Base-by-base conservation (phyloP, 495 filamentous ascomycete species). In the Letharia lupina region DNA sequence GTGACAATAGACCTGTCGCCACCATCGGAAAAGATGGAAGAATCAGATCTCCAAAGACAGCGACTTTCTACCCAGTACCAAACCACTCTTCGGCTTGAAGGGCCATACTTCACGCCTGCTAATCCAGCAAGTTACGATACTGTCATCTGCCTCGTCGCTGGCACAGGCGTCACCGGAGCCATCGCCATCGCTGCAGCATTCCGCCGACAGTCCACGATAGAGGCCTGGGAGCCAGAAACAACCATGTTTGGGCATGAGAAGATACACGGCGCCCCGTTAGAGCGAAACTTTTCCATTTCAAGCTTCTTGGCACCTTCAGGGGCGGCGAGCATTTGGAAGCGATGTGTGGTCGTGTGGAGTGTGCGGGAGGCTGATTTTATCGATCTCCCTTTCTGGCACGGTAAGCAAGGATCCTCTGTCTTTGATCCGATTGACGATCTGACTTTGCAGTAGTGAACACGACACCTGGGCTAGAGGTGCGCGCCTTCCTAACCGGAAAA, bases 71-170 rank as follows among this genome's bases (percentile, higher is more conserved):
- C 20, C n/a, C 48, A 33, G 16, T 35, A 62, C 64, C 58, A 67
- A 48, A 63, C 60, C 47, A 59, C 65, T n/a, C 72, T 75, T n/a
- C 67, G 73, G 18, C 73, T 75, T 18, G 74, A 76, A 70, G 74
- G 74, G 1, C 74, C 74, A 16, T 76, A 75, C 67, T 76, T 75
- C 68, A 70, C 74, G 16, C 73, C 73, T 7, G 73, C 73, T 8
- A 69, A 75, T 44, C 74, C 74, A 23, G 41, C 64, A 23, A 54
- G 65, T 45, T 76, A 74, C 59, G 42, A 70, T 20, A 72, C 69
- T 9, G 73, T 73, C 35, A 63, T 76, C 20, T 76, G 74, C 65
- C 64, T 76, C 12, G 74, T 76, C 31, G 73, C 73, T 13, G 73
- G 74, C 47, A 75, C 74, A 0, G 74, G 73, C 6, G 60, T 75